A percentile compares a stretch with the other conserved stretches of the same genome.
These are phyloP conservation scores for Ustulina deusta DNA, from an alignment of 2,329 filamentous ascomycete species.

Conservation along the genomic window DNA sequence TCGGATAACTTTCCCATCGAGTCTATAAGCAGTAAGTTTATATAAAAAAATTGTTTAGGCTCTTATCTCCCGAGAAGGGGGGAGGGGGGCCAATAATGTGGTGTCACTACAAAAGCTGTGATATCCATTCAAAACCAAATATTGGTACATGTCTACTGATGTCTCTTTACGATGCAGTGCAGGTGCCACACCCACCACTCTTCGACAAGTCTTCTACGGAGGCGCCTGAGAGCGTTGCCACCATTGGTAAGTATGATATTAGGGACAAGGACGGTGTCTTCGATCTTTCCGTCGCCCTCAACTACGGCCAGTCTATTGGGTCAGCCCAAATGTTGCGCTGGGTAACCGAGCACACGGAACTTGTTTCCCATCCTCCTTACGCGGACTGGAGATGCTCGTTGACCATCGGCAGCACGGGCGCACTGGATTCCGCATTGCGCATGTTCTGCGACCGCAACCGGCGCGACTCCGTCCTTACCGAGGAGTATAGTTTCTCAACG, in stretches of 20 bases:
- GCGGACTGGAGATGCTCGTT: conserved; percentile 89
- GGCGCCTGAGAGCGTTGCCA: conserved; percentile 59
- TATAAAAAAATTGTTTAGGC: background rate
- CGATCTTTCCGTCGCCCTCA: conserved; percentile 89
- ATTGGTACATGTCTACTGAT: conserved; percentile 13
- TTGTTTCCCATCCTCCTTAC: conserved; percentile 88
- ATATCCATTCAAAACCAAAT: background rate
- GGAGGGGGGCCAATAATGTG: background rate
- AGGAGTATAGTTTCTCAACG: conserved; percentile 91
- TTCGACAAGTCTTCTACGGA: conserved; percentile 29
- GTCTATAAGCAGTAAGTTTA: conserved; percentile 65
- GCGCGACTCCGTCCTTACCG: conserved; percentile 83
- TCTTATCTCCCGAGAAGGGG: background rate
- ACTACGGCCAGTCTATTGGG: conserved; percentile 91
- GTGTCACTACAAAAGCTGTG: background rate
- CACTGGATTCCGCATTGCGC: conserved; percentile 84
- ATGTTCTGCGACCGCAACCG: conserved; percentile 79
- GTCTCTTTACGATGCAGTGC: conserved; percentile 25
- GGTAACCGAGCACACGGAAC: conserved; percentile 94
- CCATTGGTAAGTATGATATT: conserved; percentile 86
- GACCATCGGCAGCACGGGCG: conserved; percentile 86
- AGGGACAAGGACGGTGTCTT: conserved; percentile 55
- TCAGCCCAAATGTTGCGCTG: conserved; percentile 89
- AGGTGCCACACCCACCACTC: conserved; percentile 27
- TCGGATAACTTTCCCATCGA: conserved; percentile 94